Conservation (phyloP, 2,329 filamentous ascomycete genomes). For the Metarhizium rileyi region DNA sequence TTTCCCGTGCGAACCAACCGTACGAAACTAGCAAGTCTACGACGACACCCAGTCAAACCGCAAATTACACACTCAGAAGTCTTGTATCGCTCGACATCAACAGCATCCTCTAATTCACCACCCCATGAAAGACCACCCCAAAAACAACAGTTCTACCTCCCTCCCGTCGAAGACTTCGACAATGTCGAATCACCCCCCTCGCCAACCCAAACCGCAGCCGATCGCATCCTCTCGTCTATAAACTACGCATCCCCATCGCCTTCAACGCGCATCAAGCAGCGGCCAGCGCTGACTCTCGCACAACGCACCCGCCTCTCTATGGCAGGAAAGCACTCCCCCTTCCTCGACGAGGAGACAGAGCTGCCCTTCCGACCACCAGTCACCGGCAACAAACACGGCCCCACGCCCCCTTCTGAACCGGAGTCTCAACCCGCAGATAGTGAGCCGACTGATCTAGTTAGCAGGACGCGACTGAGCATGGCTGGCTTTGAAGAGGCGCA, state of each 20-base stretch:
- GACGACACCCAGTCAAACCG: slow-evolving; percentile 17
- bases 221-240: slow-evolving; percentile 47
- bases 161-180: background rate
- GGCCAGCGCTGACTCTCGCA: slow-evolving; percentile 53
- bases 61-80: slow-evolving; percentile 15
- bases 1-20: slow-evolving; percentile 17
- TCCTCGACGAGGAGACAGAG: slow-evolving; percentile 21
- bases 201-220: slow-evolving; percentile 41
- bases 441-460: slow-evolving; percentile 37
- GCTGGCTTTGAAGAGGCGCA: slow-evolving; percentile 49
- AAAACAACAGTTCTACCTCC: background rate
- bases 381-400: background rate
- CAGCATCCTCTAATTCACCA: slow-evolving; percentile 1
- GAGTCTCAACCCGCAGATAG: background rate
- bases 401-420: background rate
- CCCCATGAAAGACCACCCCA: background rate
- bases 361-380: slow-evolving; percentile 11
- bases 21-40: slow-evolving; percentile 11
- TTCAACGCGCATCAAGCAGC: slow-evolving; percentile 34
- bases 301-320: slow-evolving; percentile 79
- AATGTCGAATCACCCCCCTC: slow-evolving; percentile 15
- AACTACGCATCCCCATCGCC: slow-evolving; percentile 48
- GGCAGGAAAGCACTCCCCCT: slow-evolving; percentile 44
- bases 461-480: slow-evolving; percentile 53
- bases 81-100: slow-evolving; percentile 7